Base-by-base conservation (phyloP, 495 filamentous ascomycete genomes). In the Podospora conica region DNA sequence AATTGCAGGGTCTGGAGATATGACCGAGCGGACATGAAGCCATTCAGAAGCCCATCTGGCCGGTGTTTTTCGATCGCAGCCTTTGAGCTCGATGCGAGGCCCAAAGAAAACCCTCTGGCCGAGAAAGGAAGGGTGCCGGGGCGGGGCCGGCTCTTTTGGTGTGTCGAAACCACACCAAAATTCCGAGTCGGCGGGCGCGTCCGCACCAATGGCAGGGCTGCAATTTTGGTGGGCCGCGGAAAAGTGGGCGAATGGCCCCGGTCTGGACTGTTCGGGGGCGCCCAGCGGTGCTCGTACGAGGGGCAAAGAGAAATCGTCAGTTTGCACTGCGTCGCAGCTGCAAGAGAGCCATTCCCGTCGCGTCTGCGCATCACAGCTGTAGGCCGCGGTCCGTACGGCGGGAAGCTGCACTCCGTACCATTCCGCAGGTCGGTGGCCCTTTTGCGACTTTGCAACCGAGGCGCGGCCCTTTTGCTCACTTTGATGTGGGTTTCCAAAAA, bases 271-370 rank as follows among this genome's bases (percentile, higher is more conserved):
- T 23, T 18, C n/a, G 27, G 58, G n/a, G 58, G 27, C 20, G 58
- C 58, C 68, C 53, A 63, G 27, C 55, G 61, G 21, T 31, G 54
- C 72, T 74, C 72, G 72, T 74, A 74, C 72, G 70, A 74, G 65
- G 57, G 28, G 9, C 27, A 23, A 68, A 58, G 53, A 59, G 23
- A 65, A 70, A 74, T 72, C 64, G 70, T 58, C 68, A 66, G 70
- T 70, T 74, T 66, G 21, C 31, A 21, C 58, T 22, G 54, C 29
- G 31, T 58, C 15, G 24, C 64, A 29, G 61, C 33, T 55, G 61
- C 67, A 58, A 54, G 53, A 63, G 65, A 67, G 56, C 65, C 66
- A 58, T 65, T 53, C 58, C 60, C 25, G 61, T 62, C 65, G 63
- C 63, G 57, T 33, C 63, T 64, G n/a, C 23, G 29, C 63, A 53